These are phyloP conservation scores for Thraustochytrium striatum DNA, from an alignment of 352 stramenopile species.

Conservation along the genomic window DNA sequence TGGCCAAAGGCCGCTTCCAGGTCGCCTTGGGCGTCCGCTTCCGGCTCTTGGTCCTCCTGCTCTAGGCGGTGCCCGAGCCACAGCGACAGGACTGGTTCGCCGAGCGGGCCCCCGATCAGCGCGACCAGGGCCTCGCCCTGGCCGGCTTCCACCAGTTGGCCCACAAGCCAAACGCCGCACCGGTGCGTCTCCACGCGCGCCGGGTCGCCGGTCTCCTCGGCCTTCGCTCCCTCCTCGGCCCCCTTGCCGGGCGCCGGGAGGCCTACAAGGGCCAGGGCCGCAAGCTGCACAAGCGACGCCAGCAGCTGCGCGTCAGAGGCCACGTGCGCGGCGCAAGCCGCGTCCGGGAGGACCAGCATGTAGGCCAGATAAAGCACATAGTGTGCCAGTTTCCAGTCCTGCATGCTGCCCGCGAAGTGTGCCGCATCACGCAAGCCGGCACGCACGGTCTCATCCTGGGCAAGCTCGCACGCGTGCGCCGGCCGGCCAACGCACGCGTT, in stretches of 20 bases:
- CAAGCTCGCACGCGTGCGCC: not conserved
- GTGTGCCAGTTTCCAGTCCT: not conserved
- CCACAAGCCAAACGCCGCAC: slow-evolving; percentile 5
- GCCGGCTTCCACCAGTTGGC: slow-evolving; percentile 11
- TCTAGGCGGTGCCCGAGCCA: slow-evolving; percentile 41
- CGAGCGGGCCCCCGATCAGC: not conserved
- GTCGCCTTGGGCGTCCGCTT: not conserved
- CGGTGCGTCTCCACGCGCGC: not conserved
- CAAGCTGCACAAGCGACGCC: slow-evolving; percentile 4
- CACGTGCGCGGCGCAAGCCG: not conserved
- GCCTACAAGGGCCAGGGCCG: not conserved
- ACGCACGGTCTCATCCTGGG: not conserved
- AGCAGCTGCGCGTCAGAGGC: not conserved
- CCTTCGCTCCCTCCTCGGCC: not conserved
- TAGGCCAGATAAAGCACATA: slow-evolving; percentile 7
- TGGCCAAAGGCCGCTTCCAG: slow-evolving; percentile 25
- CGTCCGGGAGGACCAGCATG: not conserved
- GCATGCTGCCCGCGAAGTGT: not conserved
- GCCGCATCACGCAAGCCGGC: not conserved
- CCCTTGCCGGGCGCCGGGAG: not conserved
- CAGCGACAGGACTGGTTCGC: slow-evolving; percentile 13
- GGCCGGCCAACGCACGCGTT: slow-evolving; percentile 7
- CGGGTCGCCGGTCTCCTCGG: not conserved
- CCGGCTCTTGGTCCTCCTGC: slow-evolving; percentile 3
- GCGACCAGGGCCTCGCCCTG: not conserved